Base-by-base conservation (phyloP, 768 basidiomycete species). In the Hypholoma fasciculare region DNA sequence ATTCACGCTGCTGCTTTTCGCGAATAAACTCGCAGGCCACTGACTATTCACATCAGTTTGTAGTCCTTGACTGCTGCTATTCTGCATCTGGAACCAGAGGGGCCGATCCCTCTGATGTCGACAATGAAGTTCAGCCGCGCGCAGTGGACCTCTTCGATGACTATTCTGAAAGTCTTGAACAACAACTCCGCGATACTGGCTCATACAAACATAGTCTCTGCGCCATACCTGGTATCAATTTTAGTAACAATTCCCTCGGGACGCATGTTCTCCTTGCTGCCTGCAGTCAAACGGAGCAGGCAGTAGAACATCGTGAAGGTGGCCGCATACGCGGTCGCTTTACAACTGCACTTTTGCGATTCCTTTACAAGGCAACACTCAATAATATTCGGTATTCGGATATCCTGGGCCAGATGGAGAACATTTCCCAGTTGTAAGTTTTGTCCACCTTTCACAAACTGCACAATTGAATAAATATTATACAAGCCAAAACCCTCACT, bases 21-120 rank as follows among this genome's bases (percentile, higher is more conserved):
- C 16, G 36, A 13, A 36, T 26, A 43, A 14, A 8, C 30, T 42
- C 4, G 23, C 23, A 44, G 40, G 26, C 19, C 17, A 49, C 36
- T 56, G n/a, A 49, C 48, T 27, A 16, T 13, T 27, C n/a, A 19
- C 17, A n/a, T n/a, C n/a, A 64, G 60, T 56, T 57, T 14, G 54
- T 64, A 11, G 43, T 64, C 5, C 54, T 61, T 12, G 63, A 64
- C 34, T 64, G 60, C 27, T 61, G 57, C 47, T 39, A 61, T 23
- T 57, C 60, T 1, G 57, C 43, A 3, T 56, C 60, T 9, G 57
- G 46, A 23, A 57, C 60, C 16, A 53, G 63, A 17, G 47, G 53
- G 7, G 19, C 19, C 1, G 11, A 20, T 12, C 4, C 14, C 12
- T 40, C 34, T 19, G 48, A 17, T n/a, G 23, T 23, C 4, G 43